A percentile compares a stretch with the other conserved stretches of the same genome.
These are phyloP conservation scores for Aspergillus arachidicola DNA, from an alignment of 2,329 filamentous ascomycete genomes.

Conservation along the genomic window DNA sequence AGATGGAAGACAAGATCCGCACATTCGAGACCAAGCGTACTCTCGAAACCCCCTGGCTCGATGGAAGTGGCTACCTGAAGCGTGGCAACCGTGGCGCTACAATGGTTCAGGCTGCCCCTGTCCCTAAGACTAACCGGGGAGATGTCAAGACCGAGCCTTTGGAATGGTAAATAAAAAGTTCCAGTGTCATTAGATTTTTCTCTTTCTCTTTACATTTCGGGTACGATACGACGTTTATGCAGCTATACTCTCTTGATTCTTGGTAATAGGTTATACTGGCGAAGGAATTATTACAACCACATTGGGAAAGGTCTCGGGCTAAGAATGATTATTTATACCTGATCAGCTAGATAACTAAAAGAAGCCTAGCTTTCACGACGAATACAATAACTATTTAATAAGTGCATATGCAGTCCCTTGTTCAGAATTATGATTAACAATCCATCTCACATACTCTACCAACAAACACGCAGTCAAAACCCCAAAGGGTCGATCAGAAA, in stretches of 20 bases:
- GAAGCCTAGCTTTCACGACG: neutral
- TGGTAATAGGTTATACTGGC: neutral
- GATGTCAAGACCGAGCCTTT: conserved; percentile 82
- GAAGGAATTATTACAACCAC: neutral
- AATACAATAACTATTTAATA: conserved; percentile 1
- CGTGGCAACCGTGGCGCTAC: conserved; percentile 56
- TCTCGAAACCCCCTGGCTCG: conserved; percentile 82
- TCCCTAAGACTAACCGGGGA: conserved; percentile 87
- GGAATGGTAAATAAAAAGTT: conserved; percentile 68
- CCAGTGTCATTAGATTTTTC: conserved; percentile 8
- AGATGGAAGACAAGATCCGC: conserved; percentile 85
- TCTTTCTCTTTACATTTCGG: conserved; percentile 35
- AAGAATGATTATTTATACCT: conserved; percentile 4
- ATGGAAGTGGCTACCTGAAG: conserved; percentile 79
- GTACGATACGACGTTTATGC: conserved; percentile 11
- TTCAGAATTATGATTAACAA: neutral
- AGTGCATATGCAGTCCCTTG: neutral
- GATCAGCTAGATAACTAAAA: neutral
- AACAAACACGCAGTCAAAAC: neutral
- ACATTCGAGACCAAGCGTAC: conserved; percentile 79
- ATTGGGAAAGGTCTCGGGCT: neutral
- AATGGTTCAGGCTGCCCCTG: conserved; percentile 66
- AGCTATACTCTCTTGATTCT: conserved; percentile 3
- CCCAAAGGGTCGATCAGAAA: neutral
- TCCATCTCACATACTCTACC: neutral